phyloP scores from a whole-genome alignment of 2,329 filamentous ascomycete genomes.

The Xylariales sp. region DNA sequence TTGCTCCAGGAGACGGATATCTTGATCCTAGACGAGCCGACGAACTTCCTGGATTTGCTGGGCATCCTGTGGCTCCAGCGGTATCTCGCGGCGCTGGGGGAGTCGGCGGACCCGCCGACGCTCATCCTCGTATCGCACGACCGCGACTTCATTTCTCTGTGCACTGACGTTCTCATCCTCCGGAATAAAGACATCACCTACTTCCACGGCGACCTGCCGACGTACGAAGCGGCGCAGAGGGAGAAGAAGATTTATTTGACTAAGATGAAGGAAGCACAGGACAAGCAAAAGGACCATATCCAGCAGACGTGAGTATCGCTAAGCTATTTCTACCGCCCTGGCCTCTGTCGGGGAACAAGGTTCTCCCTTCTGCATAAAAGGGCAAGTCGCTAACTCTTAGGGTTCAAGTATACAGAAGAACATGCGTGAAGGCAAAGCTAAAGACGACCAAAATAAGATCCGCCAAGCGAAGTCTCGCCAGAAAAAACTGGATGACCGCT shows the following conservation, averaged over 20 bases:
- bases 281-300: conserved; percentile 83
- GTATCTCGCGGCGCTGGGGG: conserved; percentile 70
- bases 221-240: conserved; percentile 75
- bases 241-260: conserved; percentile 75
- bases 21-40: conserved; percentile 86
- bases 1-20: conserved; percentile 81
- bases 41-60: conserved; percentile 85
- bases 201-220: conserved; percentile 79
- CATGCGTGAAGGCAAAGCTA: conserved; percentile 78
- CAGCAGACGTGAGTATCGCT: conserved; percentile 66
- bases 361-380: too few relatives aligned
- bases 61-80: conserved; percentile 87
- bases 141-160: conserved; percentile 80
- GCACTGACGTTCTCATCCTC: conserved; percentile 82
- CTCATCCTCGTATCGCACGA: conserved; percentile 87
- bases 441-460: conserved; percentile 85
- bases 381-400: conserved; percentile 5
- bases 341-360: background rate
- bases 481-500: conserved; percentile 85
- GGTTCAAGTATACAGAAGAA: conserved; percentile 70
- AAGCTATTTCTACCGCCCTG: background rate
- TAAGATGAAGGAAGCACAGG: conserved; percentile 84
- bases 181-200: conserved; percentile 77
- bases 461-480: conserved; percentile 86
- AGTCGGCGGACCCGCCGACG: conserved; percentile 67